phyloP scores from a whole-genome alignment of 148 eudicot species.

The Agrostemma githago region DNA sequence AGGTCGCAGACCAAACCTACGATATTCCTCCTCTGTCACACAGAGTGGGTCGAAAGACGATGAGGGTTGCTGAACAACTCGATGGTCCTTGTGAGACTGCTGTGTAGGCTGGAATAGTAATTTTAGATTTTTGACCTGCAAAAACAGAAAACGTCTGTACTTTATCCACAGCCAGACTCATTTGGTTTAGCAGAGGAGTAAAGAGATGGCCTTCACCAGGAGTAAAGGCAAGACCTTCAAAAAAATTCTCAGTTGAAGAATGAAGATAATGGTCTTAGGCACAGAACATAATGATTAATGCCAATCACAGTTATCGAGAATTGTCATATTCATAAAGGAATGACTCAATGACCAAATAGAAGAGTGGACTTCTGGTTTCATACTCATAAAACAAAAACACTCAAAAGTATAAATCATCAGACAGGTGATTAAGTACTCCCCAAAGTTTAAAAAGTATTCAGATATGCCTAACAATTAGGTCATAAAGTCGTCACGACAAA shows the following conservation, averaged over 20 bases:
- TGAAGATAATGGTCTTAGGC: neutral
- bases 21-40: constrained; percentile 51
- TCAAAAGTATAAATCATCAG: neutral
- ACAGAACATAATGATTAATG: neutral
- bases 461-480: neutral
- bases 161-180: neutral
- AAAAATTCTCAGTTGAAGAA: neutral
- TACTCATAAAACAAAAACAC: neutral
- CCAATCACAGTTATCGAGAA: no score
- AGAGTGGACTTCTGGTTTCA: neutral
- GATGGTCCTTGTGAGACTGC: constrained; percentile 25
- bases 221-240: neutral
- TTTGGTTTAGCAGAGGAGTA: neutral
- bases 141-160: constrained; percentile 3
- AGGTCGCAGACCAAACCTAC: constrained; percentile 49
- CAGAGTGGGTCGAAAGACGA: constrained; percentile 31
- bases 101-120: constrained; percentile 45
- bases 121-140: constrained; percentile 59
- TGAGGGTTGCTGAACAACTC: constrained; percentile 19
- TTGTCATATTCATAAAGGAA: no score
- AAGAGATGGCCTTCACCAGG: neutral
- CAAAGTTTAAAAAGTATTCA: neutral
- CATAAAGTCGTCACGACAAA: neutral
- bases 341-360: neutral
- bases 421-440: neutral